Evolutionary conservation across 176 grass and related monocot species (phyloP).

Genomic region (Chrysopogon serrulatus): DNA sequence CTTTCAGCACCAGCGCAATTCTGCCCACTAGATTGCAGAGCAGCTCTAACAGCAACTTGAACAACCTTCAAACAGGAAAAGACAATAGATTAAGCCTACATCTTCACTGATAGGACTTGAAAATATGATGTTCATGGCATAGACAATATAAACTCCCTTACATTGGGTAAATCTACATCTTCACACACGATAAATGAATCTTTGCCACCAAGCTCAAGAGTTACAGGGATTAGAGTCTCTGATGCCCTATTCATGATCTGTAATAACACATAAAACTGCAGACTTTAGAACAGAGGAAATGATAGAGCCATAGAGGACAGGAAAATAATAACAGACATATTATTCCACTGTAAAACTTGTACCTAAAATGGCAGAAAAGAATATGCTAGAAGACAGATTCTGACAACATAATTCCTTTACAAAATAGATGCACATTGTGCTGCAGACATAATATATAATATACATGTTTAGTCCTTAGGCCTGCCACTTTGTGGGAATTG

Average conservation of each 20-base stretch:
- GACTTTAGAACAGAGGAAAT: background rate
- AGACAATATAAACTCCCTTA: slow-evolving; percentile 40
- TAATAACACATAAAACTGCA: slow-evolving; percentile 30
- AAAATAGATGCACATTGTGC: background rate
- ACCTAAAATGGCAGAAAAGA: background rate
- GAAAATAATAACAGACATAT: slow-evolving; percentile 6
- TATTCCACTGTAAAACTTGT: background rate
- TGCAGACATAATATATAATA: background rate
- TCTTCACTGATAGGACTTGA: background rate
- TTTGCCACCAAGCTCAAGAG: slow-evolving; percentile 96
- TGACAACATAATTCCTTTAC: background rate
- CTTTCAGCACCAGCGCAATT: slow-evolving; percentile 98
- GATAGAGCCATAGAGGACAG: background rate
- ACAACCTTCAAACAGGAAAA: slow-evolving; percentile 61
- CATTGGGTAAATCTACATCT: slow-evolving; percentile 93
- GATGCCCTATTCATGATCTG: slow-evolving; percentile 95
- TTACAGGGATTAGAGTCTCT: slow-evolving; percentile 94
- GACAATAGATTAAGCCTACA: slow-evolving; percentile 8
- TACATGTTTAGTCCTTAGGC: background rate
- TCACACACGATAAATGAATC: slow-evolving; percentile 99
- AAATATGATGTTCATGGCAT: background rate
- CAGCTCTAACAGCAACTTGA: slow-evolving; percentile 93
- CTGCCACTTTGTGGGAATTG: background rate
- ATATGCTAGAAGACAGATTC: background rate
- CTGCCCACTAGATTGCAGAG: slow-evolving; percentile 94